phyloP scores from a whole-genome alignment of 768 basidiomycete genomes.

The Auricularia auricula-judae region DNA sequence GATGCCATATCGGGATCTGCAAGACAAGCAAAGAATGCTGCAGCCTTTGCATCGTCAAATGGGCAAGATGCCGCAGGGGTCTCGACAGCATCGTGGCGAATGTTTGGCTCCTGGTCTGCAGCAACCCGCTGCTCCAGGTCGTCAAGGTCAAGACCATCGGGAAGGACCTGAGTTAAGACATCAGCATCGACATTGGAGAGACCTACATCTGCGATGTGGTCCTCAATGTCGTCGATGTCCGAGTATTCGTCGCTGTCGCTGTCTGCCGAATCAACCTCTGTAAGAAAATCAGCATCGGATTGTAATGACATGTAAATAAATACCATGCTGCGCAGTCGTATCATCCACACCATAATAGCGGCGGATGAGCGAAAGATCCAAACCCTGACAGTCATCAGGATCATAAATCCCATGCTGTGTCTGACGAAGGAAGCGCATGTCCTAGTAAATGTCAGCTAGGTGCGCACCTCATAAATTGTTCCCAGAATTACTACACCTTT shows the following conservation, averaged over 20 bases:
- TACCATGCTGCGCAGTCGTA: background rate
- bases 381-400: background rate
- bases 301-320: background rate
- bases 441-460: background rate
- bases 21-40: background rate
- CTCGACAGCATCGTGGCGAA: background rate
- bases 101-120: background rate
- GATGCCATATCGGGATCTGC: background rate
- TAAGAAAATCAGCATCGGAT: background rate
- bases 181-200: background rate
- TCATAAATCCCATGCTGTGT: background rate
- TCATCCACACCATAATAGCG: background rate
- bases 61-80: background rate
- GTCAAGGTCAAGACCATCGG: background rate
- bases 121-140: background rate
- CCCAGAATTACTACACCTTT: background rate
- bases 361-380: background rate
- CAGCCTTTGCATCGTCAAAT: background rate
- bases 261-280: background rate
- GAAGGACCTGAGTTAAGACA: background rate
- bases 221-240: background rate
- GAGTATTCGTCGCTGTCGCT: background rate
- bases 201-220: background rate
- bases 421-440: background rate
- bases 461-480: too few relatives aligned